Base-by-base conservation (phyloP, 108 stramenopile species). In the Conticribra guillardii region DNA sequence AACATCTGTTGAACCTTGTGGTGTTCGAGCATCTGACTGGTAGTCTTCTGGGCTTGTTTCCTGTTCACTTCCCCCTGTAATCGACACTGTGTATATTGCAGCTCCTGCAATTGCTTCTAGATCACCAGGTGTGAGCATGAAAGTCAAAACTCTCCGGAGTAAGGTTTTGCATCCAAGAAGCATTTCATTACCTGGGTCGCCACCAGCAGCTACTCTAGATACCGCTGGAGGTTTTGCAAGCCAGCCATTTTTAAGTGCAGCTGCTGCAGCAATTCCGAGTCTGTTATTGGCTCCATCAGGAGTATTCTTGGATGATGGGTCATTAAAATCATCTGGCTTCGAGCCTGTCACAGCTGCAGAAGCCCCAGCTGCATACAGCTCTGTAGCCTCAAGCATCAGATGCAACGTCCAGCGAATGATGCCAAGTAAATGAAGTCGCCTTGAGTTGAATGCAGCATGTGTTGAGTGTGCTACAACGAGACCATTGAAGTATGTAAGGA, bases 101-200 rank as follows among this genome's bases (percentile, higher is more conserved):
- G 89, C 88, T 37, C 91, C 95, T 4, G 95, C 89, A 59, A 93
- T 86, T 15, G 88, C 89, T 27, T 89, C 89, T 19, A 96, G 79
- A 69, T 96, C 95, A 26, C 89, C 88, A 16, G 93, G 90, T 9
- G 93, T 94, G 11, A 94, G 67, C 90, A 94, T 94, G 60, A 90
- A 91, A 21, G 92, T 91, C 56, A 96, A 69, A 4, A 96, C 88
- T 49, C 89, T 85, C 18, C 90, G 76, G 15, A 96, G 84, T 3
- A 96, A 75, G 16, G 87, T 89, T 61, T 96, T 96, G 79, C 90
- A 92, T 29, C 74, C 67, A 18, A 89, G 87, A 31, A 96, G 80
- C 53, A 96, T 54, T 22, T 84, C 79, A 49, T 86, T 87, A 19
- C 85, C 89, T 37, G 95, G 89, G 64, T 96, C 92, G n/a, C 84